These are phyloP conservation scores for Scheffersomyces coipomensis DNA, from an alignment of 805 yeast genomes.

Conservation along the genomic window DNA sequence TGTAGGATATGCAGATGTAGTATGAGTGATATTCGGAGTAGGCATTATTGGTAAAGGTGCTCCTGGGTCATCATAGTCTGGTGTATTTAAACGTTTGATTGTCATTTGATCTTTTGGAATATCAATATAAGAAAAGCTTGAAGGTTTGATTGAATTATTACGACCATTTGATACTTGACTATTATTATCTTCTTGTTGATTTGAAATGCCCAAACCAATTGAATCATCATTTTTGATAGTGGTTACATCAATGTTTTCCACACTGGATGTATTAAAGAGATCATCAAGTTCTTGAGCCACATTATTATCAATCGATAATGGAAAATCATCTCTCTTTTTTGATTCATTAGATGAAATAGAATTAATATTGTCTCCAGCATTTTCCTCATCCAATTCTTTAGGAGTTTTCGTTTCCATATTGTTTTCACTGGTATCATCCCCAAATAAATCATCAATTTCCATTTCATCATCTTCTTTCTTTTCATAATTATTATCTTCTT, in stretches of 20 bases:
- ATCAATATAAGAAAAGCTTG: slow-evolving; percentile 33
- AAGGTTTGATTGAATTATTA: no score
- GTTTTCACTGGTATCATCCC: slow-evolving; percentile 9
- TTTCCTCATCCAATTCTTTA: neutral
- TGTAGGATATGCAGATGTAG: slow-evolving; percentile 6
- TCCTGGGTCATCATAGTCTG: slow-evolving; percentile 77
- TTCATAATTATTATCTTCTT: neutral
- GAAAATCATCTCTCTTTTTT: neutral
- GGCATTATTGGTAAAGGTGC: slow-evolving; percentile 69
- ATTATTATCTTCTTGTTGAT: neutral
- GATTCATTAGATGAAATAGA: no score
- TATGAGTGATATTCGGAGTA: slow-evolving; percentile 42
- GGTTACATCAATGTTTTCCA: no score
- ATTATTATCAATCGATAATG: neutral
- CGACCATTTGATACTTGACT: no score
- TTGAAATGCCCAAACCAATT: neutral
- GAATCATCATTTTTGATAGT: neutral
- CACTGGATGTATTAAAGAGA: slow-evolving; percentile 6
- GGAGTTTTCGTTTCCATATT: slow-evolving; percentile 1
- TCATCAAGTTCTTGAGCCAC: slow-evolving; percentile 21
- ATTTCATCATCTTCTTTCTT: slow-evolving; percentile 14
- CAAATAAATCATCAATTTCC: slow-evolving; percentile 21
- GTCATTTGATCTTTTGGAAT: slow-evolving; percentile 63
- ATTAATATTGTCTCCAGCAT: no score
- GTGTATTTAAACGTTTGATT: slow-evolving; percentile 22